Evolutionary conservation across 2,329 filamentous ascomycete genomes (phyloP).

Genomic region (Cephalotrichum gorgonifer): DNA sequence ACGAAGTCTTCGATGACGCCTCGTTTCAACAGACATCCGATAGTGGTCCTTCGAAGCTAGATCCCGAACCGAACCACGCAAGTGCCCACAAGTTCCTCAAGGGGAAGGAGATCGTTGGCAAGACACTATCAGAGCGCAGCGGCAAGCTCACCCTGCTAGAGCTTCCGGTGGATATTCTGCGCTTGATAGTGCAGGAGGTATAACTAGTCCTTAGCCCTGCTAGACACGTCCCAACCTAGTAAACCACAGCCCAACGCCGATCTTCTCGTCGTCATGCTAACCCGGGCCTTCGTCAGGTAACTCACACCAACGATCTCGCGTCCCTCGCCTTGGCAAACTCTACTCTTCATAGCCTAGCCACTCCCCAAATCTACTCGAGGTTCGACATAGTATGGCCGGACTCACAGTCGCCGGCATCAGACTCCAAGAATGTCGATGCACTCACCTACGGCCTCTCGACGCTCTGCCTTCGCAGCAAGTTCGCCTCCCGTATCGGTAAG

Average conservation of each 20-base stretch:
- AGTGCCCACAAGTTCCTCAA: constrained; percentile 1
- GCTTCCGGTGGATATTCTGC: constrained; percentile 67
- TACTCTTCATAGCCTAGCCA: constrained; percentile 61
- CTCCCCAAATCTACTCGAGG: constrained; percentile 71
- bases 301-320: constrained; percentile 72
- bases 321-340: constrained; percentile 70
- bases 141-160: constrained; percentile 52
- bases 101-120: constrained; percentile 3
- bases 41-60: background rate
- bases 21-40: background rate
- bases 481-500: constrained; percentile 26
- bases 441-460: constrained; percentile 75
- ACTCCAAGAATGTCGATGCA: constrained; percentile 66
- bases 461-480: constrained; percentile 54
- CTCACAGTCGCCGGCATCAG: constrained; percentile 50
- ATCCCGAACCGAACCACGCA: background rate
- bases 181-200: constrained; percentile 70
- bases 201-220: background rate
- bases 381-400: constrained; percentile 89
- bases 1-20: background rate
- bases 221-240: background rate
- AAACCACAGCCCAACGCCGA: background rate
- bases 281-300: constrained; percentile 41
- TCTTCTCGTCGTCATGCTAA: background rate
- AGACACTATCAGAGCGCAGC: background rate